These are phyloP conservation scores for Dactylellina cionopaga DNA, from an alignment of 2,329 filamentous ascomycete species.

Conservation along the genomic window DNA sequence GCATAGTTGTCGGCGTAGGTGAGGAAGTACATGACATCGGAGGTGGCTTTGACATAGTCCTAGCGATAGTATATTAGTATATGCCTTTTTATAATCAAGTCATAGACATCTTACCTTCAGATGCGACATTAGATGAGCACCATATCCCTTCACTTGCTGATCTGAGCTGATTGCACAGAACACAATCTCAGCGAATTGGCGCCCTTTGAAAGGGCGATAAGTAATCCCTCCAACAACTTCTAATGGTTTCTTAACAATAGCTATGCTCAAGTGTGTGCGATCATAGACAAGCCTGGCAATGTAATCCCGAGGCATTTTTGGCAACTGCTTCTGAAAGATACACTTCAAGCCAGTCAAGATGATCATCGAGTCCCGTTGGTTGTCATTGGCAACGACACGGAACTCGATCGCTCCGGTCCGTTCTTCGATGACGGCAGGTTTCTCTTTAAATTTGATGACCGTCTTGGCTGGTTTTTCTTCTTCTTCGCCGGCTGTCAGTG, in stretches of 20 bases:
- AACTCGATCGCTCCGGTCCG: conserved; percentile 95
- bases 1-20: conserved; percentile 99
- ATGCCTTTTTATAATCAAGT: neutral
- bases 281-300: conserved; percentile 98
- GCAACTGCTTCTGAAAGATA: conserved; percentile 97
- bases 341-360: conserved; percentile 96
- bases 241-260: conserved; percentile 94
- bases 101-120: conserved; percentile 71
- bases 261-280: conserved; percentile 92
- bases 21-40: conserved; percentile 96
- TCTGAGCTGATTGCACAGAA: conserved; percentile 98
- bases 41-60: conserved; percentile 96
- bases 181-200: conserved; percentile 96
- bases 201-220: conserved; percentile 90
- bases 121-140: conserved; percentile 96
- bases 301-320: conserved; percentile 99
- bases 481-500: conserved; percentile 38
- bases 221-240: conserved; percentile 95
- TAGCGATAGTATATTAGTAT: conserved; percentile 47
- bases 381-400: conserved; percentile 96
- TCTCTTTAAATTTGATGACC: conserved; percentile 49
- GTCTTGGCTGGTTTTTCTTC: conserved; percentile 41
- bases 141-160: conserved; percentile 98
- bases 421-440: conserved; percentile 92
- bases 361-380: conserved; percentile 84